These are phyloP conservation scores for Endoconidiophora laricicola DNA, from an alignment of 2,329 filamentous ascomycete species.

Conservation along the genomic window DNA sequence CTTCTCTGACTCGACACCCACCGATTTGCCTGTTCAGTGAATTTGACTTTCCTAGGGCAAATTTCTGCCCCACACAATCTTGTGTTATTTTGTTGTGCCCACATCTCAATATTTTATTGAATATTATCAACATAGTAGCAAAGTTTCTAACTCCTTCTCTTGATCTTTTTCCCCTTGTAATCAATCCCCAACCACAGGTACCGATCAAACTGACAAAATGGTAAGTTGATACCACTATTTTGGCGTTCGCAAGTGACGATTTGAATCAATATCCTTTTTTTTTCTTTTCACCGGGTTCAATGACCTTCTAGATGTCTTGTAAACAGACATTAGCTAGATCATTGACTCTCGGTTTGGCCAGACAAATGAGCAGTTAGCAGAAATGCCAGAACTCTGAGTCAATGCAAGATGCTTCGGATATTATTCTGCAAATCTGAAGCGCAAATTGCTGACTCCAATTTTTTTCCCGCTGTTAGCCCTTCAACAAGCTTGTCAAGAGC, in stretches of 20 bases:
- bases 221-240: conserved; percentile 36
- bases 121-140: conserved; percentile 21
- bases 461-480: conserved; percentile 44
- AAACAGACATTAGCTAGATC: too few species aligned
- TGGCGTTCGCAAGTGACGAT: too few species aligned
- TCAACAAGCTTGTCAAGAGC: conserved; percentile 94
- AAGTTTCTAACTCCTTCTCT: conserved; percentile 14
- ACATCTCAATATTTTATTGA: conserved; percentile 16
- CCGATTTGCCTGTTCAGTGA: conserved; percentile 16
- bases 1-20: conserved; percentile 20
- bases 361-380: conserved; percentile 19
- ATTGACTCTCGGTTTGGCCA: conserved; percentile 11
- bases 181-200: conserved; percentile 12
- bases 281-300: conserved; percentile 4
- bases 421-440: conserved; percentile 54
- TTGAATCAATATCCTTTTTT: not conserved
- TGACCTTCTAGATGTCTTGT: not conserved
- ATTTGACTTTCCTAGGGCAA: conserved; percentile 22
- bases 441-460: conserved; percentile 96
- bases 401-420: conserved; percentile 97
- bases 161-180: conserved; percentile 24
- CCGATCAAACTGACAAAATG: conserved; percentile 43
- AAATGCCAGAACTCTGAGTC: conserved; percentile 44
- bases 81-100: not conserved
- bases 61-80: conserved; percentile 26